Percentiles rank a stretch among this genome's conserved stretches.
These are phyloP conservation scores for Teratosphaeria gauchensis DNA, from an alignment of 2,329 filamentous ascomycete species.

Conservation along the genomic window DNA sequence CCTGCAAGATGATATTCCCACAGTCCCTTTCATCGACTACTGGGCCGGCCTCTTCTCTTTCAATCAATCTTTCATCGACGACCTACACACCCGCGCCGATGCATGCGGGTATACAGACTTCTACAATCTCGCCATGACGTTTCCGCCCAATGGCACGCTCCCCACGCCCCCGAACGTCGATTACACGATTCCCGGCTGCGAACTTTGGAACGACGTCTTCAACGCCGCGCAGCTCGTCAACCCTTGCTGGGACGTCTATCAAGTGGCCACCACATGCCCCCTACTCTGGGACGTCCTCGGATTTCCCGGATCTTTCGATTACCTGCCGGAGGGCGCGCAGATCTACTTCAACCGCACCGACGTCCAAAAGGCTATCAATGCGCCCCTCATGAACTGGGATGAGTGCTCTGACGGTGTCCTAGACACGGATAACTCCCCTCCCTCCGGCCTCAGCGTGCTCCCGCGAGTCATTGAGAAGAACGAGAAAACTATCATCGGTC, in stretches of 20 bases:
- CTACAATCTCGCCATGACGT: slow-evolving; percentile 53
- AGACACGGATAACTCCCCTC: slow-evolving; percentile 43
- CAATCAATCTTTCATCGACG: slow-evolving; percentile 48
- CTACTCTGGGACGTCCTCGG: slow-evolving; percentile 58
- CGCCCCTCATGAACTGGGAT: slow-evolving; percentile 54
- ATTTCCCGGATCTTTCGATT: slow-evolving; percentile 55
- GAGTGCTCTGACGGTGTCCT: slow-evolving; percentile 46
- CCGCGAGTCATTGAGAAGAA: slow-evolving; percentile 65
- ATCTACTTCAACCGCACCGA: slow-evolving; percentile 37
- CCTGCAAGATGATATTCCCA: slow-evolving; percentile 43
- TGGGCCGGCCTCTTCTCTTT: slow-evolving; percentile 53
- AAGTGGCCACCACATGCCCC: slow-evolving; percentile 61
- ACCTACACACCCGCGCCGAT: slow-evolving; percentile 41
- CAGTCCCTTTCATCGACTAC: slow-evolving; percentile 51
- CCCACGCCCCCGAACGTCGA: slow-evolving; percentile 42
- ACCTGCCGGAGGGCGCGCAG: slow-evolving; percentile 50
- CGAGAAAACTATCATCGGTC: slow-evolving; percentile 62
- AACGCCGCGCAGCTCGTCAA: slow-evolving; percentile 50
- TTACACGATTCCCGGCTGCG: slow-evolving; percentile 42
- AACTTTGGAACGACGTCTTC: slow-evolving; percentile 39
- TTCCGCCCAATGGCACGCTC: slow-evolving; percentile 55
- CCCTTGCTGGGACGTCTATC: slow-evolving; percentile 71
- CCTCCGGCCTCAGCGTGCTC: slow-evolving; percentile 49
- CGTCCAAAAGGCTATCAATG: slow-evolving; percentile 31
- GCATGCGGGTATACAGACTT: slow-evolving; percentile 55